phyloP scores from a whole-genome alignment of 2,329 filamentous ascomycete species.

The Ustilaginoidea virens region DNA sequence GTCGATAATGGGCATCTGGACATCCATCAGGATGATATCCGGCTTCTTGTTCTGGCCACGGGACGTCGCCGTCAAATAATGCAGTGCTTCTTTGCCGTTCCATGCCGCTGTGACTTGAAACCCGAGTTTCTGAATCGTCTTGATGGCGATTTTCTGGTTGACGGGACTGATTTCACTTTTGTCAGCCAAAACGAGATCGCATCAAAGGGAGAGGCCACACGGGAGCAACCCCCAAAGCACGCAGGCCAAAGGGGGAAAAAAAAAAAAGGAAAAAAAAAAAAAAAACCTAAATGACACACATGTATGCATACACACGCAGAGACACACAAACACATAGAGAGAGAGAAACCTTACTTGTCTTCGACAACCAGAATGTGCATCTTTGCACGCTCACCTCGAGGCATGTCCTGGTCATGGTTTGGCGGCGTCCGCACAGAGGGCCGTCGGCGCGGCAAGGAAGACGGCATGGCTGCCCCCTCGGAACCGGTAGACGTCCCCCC shows the following conservation, averaged over 20 bases:
- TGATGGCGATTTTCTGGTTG: constrained; percentile 63
- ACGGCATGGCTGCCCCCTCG: constrained; percentile 11
- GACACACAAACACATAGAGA: too few species aligned
- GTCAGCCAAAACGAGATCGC: background rate
- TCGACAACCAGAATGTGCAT: constrained; percentile 65
- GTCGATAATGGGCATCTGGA: constrained; percentile 63
- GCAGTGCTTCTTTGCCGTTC: constrained; percentile 66
- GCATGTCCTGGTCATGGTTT: constrained; percentile 30
- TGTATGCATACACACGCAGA: too few species aligned
- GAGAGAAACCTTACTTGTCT: constrained; percentile 57
- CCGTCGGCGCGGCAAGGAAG: constrained; percentile 13
- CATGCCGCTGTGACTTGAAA: constrained; percentile 57
- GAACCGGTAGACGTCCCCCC: constrained; percentile 23
- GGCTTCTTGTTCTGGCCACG: constrained; percentile 38
- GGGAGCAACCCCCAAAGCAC: background rate
- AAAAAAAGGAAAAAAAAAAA: too few species aligned
- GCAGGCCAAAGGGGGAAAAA: background rate
- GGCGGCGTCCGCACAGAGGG: constrained; percentile 20
- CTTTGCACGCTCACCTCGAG: constrained; percentile 41
- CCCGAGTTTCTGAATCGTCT: constrained; percentile 57
- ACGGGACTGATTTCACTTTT: constrained; percentile 31
- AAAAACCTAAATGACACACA: too few species aligned
- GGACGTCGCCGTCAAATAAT: constrained; percentile 48
- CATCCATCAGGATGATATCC: constrained; percentile 66
- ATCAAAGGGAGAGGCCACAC: too few species aligned